These are phyloP conservation scores for Pulveroboletus sp. DNA, from an alignment of 768 basidiomycete species.

Conservation along the genomic window DNA sequence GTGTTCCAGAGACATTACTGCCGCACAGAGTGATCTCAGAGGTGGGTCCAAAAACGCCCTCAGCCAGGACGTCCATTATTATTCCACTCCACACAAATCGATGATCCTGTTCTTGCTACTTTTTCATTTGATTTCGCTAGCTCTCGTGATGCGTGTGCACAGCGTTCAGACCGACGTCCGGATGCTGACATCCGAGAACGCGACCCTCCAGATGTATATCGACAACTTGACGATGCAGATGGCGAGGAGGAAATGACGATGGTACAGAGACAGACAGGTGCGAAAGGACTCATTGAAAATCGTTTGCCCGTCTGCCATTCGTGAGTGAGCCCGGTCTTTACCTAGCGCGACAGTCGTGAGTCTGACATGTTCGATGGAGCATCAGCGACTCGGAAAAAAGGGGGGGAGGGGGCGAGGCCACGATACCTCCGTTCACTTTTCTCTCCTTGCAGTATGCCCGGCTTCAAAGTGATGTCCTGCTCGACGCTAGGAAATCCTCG, in stretches of 20 bases:
- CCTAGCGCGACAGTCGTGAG: not conserved
- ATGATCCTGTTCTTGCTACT: not conserved
- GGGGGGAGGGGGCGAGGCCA: too few relatives aligned
- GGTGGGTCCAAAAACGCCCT: slow-evolving; percentile 39
- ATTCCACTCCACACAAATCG: too few relatives aligned
- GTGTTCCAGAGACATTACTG: slow-evolving; percentile 58
- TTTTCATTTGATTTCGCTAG: slow-evolving; percentile 33
- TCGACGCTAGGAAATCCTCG: not conserved
- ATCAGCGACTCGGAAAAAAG: not conserved
- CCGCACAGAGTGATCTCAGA: slow-evolving; percentile 72
- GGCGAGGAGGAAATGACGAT: slow-evolving; percentile 64
- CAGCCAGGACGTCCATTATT: not conserved
- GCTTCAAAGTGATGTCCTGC: not conserved
- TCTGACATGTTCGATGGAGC: not conserved
- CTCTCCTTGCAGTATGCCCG: not conserved
- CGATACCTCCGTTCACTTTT: not conserved
- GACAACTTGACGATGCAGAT: slow-evolving; percentile 86
- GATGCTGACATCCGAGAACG: slow-evolving; percentile 73
- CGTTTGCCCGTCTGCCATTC: not conserved
- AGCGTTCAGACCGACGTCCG: slow-evolving; percentile 74
- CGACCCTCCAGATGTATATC: slow-evolving; percentile 83
- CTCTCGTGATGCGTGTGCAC: slow-evolving; percentile 61
- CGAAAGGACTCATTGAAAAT: not conserved
- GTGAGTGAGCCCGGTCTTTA: slow-evolving; percentile 4
- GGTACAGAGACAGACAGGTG: not conserved